phyloP scores from a whole-genome alignment of 139 green algal species.

The Micromonas pusilla region DNA sequence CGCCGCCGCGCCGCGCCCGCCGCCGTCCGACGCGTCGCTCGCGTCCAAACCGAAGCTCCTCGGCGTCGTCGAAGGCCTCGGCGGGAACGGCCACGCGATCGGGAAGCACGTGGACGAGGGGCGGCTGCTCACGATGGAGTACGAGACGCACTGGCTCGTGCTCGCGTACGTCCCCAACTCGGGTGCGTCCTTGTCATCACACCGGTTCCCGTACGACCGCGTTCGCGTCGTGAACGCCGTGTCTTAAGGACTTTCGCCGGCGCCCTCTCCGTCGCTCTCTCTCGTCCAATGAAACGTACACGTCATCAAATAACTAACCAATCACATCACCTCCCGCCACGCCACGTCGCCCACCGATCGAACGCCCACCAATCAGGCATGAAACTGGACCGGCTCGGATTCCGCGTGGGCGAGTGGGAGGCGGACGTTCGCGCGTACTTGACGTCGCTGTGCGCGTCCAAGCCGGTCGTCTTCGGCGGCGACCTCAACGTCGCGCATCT shows the following conservation, averaged over 20 bases:
- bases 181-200: too few relatives aligned
- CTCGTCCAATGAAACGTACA: too few relatives aligned
- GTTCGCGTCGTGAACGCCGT: too few relatives aligned
- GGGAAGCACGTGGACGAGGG: slow-evolving; percentile 27
- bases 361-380: too few relatives aligned
- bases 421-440: slow-evolving; percentile 28
- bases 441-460: slow-evolving; percentile 3
- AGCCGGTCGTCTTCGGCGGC: slow-evolving; percentile 29
- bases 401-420: slow-evolving; percentile 33
- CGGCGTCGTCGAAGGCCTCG: neutral
- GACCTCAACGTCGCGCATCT: slow-evolving; percentile 42
- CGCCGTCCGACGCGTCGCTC: neutral
- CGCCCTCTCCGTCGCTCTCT: too few relatives aligned
- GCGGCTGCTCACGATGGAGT: slow-evolving; percentile 33
- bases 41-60: neutral
- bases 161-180: slow-evolving; percentile 36
- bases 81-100: neutral
- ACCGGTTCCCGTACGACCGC: too few relatives aligned
- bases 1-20: neutral
- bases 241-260: too few relatives aligned
- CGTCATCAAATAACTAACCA: too few relatives aligned
- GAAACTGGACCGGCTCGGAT: slow-evolving; percentile 31
- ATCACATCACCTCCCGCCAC: too few relatives aligned
- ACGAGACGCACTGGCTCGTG: slow-evolving; percentile 21
- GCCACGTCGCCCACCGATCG: too few relatives aligned